Percentiles rank a stretch among this genome's conserved stretches.
These are phyloP conservation scores for Panaeolus papilionaceus DNA, from an alignment of 768 basidiomycete species.

Conservation along the genomic window DNA sequence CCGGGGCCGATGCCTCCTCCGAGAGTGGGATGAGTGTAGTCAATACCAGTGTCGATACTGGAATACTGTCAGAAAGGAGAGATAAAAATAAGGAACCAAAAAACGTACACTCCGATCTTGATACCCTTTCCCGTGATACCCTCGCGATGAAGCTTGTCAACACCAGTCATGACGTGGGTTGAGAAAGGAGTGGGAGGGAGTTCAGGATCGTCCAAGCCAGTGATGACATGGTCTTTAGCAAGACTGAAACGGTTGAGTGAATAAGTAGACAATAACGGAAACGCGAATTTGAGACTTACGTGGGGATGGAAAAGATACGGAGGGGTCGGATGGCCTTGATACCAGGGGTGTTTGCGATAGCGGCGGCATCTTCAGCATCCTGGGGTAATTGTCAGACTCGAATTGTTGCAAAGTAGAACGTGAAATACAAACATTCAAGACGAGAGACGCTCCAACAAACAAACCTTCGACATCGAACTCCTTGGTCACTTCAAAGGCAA, in stretches of 20 bases:
- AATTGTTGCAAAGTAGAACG: conserved; percentile 1
- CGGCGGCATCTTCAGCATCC: conserved; percentile 40
- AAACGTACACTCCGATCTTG: conserved; percentile 65
- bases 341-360: conserved; percentile 52
- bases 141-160: conserved; percentile 65
- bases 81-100: not conserved
- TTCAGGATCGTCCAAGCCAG: conserved; percentile 43
- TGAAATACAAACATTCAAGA: conserved; percentile 44
- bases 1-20: conserved; percentile 55
- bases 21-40: conserved; percentile 59
- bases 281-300: conserved; percentile 20
- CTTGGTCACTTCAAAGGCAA: conserved; percentile 52
- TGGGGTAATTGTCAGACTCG: conserved; percentile 3
- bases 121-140: conserved; percentile 71
- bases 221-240: conserved; percentile 42
- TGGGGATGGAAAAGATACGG: conserved; percentile 43
- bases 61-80: not conserved
- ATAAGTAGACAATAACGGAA: not conserved
- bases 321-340: conserved; percentile 63
- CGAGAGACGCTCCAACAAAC: conserved; percentile 67
- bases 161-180: conserved; percentile 61
- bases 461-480: conserved; percentile 59
- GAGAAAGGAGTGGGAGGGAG: conserved; percentile 50
- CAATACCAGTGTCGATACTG: conserved; percentile 59
- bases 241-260: conserved; percentile 28